These are phyloP conservation scores for barley (Hordeum vulgare) DNA, from an alignment of 176 grass and related monocot species.

Conservation along the genomic window MorexV3_pseudomolecules_assembly NC_058520.1:169318410-169318909, in stretches of 20 bases:
- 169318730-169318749: neutral
- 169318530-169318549: neutral
- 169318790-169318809: neutral
- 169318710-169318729: neutral
- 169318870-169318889: neutral
- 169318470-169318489: neutral
- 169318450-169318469: neutral
- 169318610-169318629: neutral
- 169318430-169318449: neutral
- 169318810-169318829: neutral
- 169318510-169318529: neutral
- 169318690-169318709: neutral
- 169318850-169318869: neutral
- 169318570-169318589: neutral
- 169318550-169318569: neutral
- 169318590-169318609: neutral
- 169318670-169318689: neutral
- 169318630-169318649: neutral
- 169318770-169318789: neutral
- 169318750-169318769: neutral
- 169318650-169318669: neutral
- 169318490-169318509: neutral
- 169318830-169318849: neutral
- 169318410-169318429: neutral
- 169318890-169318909: neutral